Base-by-base conservation (phyloP, 352 stramenopile genomes). In the Pseudoperonospora humuli region DNA sequence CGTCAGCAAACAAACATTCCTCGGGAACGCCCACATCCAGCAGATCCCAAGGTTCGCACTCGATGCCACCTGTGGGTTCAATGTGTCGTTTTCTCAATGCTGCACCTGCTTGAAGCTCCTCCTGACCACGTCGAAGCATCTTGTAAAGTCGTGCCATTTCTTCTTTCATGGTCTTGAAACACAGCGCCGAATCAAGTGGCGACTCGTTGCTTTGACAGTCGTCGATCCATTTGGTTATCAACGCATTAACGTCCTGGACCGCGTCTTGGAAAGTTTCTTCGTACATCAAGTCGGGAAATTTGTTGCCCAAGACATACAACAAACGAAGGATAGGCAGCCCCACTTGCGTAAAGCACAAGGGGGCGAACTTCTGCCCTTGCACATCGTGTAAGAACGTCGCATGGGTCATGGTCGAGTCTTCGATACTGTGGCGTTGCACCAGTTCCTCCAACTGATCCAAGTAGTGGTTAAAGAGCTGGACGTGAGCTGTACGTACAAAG, bases 261-360 rank as follows among this genome's bases (percentile, higher is more conserved):
- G 60, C 63, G 11, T 57, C 41, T 11, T 48, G 53, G 39, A 67
- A 77, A 4, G 41, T 2, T 3, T 65, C 29, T 21, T 75, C 57
- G 25, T 69, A 73, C n/a, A 68, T 52, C 14, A 70, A 54, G 6
- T 75, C 64, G n/a, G 57, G 54, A 39, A 79, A 79, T 43, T 70
- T 73, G 49, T 49, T 72, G 13, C 51, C 63, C 9, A 78, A 23
- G 26, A 72, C 32, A 28, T 64, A 54, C 15, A 78, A 26, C 51
- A 78, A 27, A 18, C 51, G 52, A 23, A 78, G 42, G 39, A 58
- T 58, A 6, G 59, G 64, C 1, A 74, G 55, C 38, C 58, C 54
- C 4, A 74, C 36, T 41, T 74, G 59, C 2, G 64, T 61, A 23
- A 74, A 70, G 31, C 64, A 67, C 21, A 70, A 32, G 8, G 59